These are phyloP conservation scores for Picochlorum sp. DNA, from an alignment of 139 green algal genomes.

Conservation along the genomic window DNA sequence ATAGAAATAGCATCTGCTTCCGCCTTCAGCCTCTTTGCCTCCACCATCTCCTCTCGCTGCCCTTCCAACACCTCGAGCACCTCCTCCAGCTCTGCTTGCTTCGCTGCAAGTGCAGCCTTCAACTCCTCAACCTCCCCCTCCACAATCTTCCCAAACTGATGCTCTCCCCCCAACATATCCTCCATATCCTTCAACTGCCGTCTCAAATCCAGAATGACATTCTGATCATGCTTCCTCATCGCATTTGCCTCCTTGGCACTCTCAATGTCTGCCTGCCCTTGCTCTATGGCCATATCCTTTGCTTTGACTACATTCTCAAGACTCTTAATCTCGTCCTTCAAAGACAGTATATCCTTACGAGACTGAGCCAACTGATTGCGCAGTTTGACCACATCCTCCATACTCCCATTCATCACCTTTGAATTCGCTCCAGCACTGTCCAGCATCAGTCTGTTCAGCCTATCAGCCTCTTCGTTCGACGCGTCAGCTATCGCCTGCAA, in stretches of 20 bases:
- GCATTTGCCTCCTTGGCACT: conserved; percentile 8
- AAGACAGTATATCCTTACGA: conserved; percentile 5
- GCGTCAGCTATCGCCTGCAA: neutral
- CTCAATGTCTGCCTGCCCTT: conserved; percentile 4
- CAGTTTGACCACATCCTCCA: conserved; percentile 5
- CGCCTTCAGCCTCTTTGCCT: neutral
- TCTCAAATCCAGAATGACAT: conserved; percentile 27
- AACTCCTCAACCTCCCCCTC: conserved; percentile 6
- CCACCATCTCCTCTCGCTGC: neutral
- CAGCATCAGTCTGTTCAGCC: conserved; percentile 6
- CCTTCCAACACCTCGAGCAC: neutral
- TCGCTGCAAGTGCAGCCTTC: conserved; percentile 8
- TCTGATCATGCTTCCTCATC: conserved; percentile 11
- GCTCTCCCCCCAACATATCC: conserved; percentile 6
- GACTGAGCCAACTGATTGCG: neutral
- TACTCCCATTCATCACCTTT: neutral
- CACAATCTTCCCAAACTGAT: conserved; percentile 6
- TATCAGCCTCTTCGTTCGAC: conserved; percentile 11
- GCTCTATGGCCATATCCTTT: conserved; percentile 31
- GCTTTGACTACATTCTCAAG: conserved; percentile 8
- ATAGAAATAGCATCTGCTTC: neutral
- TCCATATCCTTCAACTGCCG: conserved; percentile 19
- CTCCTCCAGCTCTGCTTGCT: conserved; percentile 1
- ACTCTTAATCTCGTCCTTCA: conserved; percentile 29
- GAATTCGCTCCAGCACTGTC: neutral